phyloP scores from a whole-genome alignment of 768 basidiomycete species.

The Chalciporus chontae region DNA sequence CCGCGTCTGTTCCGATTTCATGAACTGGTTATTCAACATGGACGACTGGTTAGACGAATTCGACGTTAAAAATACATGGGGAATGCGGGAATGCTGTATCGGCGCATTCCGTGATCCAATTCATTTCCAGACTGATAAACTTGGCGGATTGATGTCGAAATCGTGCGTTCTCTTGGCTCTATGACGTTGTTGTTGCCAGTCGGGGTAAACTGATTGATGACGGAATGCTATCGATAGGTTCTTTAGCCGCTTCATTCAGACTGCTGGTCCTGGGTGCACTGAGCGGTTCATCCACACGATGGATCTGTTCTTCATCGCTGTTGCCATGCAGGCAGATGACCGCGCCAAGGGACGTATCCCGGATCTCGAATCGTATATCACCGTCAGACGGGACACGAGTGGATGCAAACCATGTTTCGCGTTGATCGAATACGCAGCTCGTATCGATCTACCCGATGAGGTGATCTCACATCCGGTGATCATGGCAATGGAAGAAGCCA shows the following conservation, averaged over 20 bases:
- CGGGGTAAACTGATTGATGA: not conserved
- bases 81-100: slow-evolving; percentile 30
- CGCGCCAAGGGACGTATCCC: slow-evolving; percentile 36
- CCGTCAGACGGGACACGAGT: slow-evolving; percentile 50
- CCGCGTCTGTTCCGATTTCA: slow-evolving; percentile 64
- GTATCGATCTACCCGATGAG: slow-evolving; percentile 50
- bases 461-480: slow-evolving; percentile 51
- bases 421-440: slow-evolving; percentile 52
- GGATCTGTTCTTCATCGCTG: slow-evolving; percentile 40
- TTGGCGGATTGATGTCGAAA: slow-evolving; percentile 30
- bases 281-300: slow-evolving; percentile 40
- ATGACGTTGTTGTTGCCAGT: not conserved
- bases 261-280: slow-evolving; percentile 38
- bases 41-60: slow-evolving; percentile 43
- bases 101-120: slow-evolving; percentile 28
- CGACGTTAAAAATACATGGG: slow-evolving; percentile 28
- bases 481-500: slow-evolving; percentile 40
- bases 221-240: slow-evolving; percentile 23
- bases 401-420: slow-evolving; percentile 50
- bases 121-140: slow-evolving; percentile 25
- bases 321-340: slow-evolving; percentile 42
- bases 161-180: slow-evolving; percentile 25
- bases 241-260: slow-evolving; percentile 36
- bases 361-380: slow-evolving; percentile 52
- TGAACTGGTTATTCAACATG: slow-evolving; percentile 45